Percentiles rank a stretch among this genome's conserved stretches.
Evolutionary conservation across 192 early-diverging fungal species (phyloP).

Genomic region (Backusella sp.): DNA sequence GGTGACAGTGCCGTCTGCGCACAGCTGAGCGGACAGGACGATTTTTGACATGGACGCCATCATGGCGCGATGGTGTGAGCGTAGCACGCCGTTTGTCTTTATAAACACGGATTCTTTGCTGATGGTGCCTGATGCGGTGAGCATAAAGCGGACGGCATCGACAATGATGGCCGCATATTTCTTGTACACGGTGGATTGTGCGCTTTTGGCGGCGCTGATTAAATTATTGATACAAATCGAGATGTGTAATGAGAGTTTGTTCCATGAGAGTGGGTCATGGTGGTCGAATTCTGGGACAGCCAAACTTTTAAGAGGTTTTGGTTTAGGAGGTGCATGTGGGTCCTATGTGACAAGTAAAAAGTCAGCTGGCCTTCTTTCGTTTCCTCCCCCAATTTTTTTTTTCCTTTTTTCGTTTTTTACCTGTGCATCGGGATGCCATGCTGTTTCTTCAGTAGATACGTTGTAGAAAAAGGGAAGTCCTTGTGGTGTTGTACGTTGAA

Average conservation of each 20-base stretch:
- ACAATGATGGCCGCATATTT: constrained; percentile 61
- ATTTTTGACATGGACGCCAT: constrained; percentile 69
- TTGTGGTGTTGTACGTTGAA: neutral
- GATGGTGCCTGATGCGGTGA: constrained; percentile 74
- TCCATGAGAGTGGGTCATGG: constrained; percentile 49
- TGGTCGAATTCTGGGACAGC: neutral
- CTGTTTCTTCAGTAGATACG: neutral
- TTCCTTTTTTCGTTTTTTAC: neutral
- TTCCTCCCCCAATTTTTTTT: neutral
- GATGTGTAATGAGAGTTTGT: constrained; percentile 45
- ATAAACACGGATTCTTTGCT: constrained; percentile 64
- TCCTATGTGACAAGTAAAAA: neutral
- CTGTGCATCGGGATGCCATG: neutral
- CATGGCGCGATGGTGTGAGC: constrained; percentile 45
- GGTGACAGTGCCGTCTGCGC: constrained; percentile 73
- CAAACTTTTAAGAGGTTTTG: neutral
- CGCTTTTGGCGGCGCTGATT: constrained; percentile 47
- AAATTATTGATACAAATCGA: constrained; percentile 54
- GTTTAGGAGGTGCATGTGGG: neutral
- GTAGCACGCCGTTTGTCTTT: constrained; percentile 37
- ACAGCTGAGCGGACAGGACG: constrained; percentile 70
- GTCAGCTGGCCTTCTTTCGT: neutral
- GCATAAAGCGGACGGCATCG: constrained; percentile 82
- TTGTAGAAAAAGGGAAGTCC: neutral
- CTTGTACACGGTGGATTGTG: constrained; percentile 55